Evolutionary conservation across 1,284 basidiomycete genomes (phyloP).

Genomic region (Sutorius eximius): DNA sequence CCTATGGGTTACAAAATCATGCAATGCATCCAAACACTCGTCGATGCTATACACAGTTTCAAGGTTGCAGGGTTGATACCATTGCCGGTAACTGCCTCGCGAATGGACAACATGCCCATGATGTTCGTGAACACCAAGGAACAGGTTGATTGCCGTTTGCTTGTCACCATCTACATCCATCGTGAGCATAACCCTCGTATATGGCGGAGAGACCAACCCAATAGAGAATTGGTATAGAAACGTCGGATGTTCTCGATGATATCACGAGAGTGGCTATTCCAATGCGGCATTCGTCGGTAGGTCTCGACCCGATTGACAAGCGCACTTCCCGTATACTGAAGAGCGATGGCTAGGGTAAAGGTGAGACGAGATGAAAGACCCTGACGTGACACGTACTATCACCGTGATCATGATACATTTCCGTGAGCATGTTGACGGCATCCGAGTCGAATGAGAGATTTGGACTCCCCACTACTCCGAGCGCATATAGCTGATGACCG

Average conservation of each 20-base stretch:
- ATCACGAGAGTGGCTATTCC: constrained; percentile 97
- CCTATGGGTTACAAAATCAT: constrained; percentile 55
- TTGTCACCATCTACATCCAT: constrained; percentile 83
- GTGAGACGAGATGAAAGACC: background rate
- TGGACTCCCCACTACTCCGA: constrained; percentile 85
- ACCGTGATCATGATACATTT: constrained; percentile 98
- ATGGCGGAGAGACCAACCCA: constrained; percentile 48
- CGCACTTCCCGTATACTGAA: constrained; percentile 96
- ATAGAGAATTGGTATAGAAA: constrained; percentile 94
- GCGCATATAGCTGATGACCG: constrained; percentile 93
- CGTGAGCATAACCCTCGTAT: background rate
- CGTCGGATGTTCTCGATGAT: constrained; percentile 96
- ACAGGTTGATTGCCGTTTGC: constrained; percentile 96
- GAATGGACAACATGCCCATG: constrained; percentile 42
- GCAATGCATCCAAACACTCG: constrained; percentile 55
- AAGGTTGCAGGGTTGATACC: constrained; percentile 78
- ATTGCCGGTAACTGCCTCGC: constrained; percentile 72
- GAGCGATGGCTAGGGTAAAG: constrained; percentile 72
- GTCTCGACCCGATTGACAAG: constrained; percentile 97
- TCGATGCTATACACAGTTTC: constrained; percentile 58
- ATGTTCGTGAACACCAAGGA: constrained; percentile 81
- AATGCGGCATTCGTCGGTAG: constrained; percentile 93
- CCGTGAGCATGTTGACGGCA: constrained; percentile 95
- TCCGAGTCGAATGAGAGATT: constrained; percentile 92
- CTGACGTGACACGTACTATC: constrained; percentile 62